Percentiles rank a stretch among this genome's conserved stretches.
Conservation (phyloP, 345 rosid genomes). For the Arabis alpina region DNA sequence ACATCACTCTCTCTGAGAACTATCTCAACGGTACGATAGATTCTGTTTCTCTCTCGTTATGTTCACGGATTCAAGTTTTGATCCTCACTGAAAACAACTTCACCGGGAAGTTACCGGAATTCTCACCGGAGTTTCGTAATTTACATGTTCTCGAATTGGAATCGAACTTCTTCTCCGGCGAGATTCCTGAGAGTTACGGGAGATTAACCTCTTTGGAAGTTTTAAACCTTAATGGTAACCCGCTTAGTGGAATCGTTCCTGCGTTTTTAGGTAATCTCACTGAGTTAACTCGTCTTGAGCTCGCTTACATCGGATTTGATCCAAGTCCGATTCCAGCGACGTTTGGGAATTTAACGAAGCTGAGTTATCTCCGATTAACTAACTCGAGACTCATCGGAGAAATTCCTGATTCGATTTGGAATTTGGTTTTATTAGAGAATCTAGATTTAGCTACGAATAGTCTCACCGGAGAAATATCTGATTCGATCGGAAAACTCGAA, state of each 20-base stretch:
- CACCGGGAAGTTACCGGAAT: conserved; percentile 62
- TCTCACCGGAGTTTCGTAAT: conserved; percentile 42
- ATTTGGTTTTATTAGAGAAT: conserved; percentile 46
- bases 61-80: conserved; percentile 52
- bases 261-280: conserved; percentile 54
- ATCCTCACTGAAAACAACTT: conserved; percentile 48
- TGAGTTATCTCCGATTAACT: conserved; percentile 46
- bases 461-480: conserved; percentile 61
- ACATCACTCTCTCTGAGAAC: conserved; percentile 51
- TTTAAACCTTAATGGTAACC: conserved; percentile 42
- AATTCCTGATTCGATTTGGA: conserved; percentile 60
- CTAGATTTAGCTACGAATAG: conserved; percentile 55
- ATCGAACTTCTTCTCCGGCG: conserved; percentile 54
- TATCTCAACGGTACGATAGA: conserved; percentile 49
- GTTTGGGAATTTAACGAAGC: conserved; percentile 57
- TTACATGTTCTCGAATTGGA: conserved; percentile 54
- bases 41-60: conserved; percentile 51
- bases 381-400: conserved; percentile 51
- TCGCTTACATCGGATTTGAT: conserved; percentile 50
- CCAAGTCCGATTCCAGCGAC: conserved; percentile 53
- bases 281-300: conserved; percentile 50
- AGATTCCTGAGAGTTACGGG: conserved; percentile 60
- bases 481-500: conserved; percentile 46
- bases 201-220: conserved; percentile 44
- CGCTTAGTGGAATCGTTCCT: conserved; percentile 58